Conservation (phyloP, 2,329 filamentous ascomycete genomes). For the Sordariomycetes sp. region DNA sequence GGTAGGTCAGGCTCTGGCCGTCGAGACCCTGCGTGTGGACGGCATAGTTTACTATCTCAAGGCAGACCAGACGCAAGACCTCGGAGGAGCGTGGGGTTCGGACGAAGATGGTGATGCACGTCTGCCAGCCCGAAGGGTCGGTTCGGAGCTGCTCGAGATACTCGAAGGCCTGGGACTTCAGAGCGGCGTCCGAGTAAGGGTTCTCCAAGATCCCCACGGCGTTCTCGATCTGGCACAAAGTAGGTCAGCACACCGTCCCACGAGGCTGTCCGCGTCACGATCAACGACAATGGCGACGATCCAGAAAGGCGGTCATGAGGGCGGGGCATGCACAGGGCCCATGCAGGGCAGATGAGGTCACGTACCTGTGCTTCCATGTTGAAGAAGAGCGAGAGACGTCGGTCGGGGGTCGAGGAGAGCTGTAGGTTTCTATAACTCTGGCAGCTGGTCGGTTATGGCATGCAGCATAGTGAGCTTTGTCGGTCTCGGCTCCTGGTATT, state of each 20-base stretch:
- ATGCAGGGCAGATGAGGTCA: background rate
- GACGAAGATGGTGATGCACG: slow-evolving; percentile 79
- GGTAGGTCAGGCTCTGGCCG: slow-evolving; percentile 57
- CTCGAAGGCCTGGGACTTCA: slow-evolving; percentile 76
- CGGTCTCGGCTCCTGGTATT: slow-evolving; percentile 1
- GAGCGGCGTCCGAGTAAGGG: slow-evolving; percentile 61
- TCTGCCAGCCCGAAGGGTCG: slow-evolving; percentile 82
- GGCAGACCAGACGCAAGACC: slow-evolving; percentile 76
- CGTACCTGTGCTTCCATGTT: slow-evolving; percentile 5
- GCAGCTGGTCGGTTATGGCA: slow-evolving; percentile 3
- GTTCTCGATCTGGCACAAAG: slow-evolving; percentile 64
- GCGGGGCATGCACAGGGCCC: background rate
- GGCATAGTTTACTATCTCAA: slow-evolving; percentile 90
- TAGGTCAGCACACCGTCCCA: slow-evolving; percentile 6
- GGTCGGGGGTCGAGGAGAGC: background rate
- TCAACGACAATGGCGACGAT: too few species aligned
- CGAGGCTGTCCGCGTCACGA: background rate
- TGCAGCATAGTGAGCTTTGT: slow-evolving; percentile 4
- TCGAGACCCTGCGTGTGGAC: slow-evolving; percentile 75
- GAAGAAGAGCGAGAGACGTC: background rate
- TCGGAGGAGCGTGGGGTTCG: slow-evolving; percentile 68
- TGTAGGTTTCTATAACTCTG: slow-evolving; percentile 5
- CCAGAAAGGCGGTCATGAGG: too few species aligned
- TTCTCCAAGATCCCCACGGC: slow-evolving; percentile 93
- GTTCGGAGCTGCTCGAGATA: slow-evolving; percentile 71